Evolutionary conservation across 108 stramenopile genomes (phyloP).

Genomic region (Pseudonitzschia delicatissima): DNA sequence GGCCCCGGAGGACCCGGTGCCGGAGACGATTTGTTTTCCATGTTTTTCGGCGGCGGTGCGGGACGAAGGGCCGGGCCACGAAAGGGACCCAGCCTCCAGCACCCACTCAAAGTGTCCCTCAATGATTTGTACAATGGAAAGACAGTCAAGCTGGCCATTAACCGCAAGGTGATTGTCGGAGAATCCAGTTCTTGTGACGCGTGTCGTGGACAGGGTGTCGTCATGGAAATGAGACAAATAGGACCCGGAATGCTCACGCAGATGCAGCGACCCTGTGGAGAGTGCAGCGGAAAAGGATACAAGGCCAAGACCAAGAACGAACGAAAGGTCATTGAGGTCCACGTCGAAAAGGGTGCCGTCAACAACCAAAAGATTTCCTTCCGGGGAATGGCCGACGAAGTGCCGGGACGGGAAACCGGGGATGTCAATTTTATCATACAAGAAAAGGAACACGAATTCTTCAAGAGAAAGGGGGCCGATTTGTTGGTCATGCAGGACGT

Average conservation of each 20-base stretch:
- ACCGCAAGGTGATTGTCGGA: constrained; percentile 83
- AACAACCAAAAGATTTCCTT: constrained; percentile 94
- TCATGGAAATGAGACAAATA: constrained; percentile 92
- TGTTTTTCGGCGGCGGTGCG: constrained; percentile 89
- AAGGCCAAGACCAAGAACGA: constrained; percentile 74
- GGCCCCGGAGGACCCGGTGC: constrained; percentile 57
- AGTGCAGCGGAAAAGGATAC: constrained; percentile 85
- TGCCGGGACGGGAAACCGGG: constrained; percentile 93
- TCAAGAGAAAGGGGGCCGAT: constrained; percentile 98
- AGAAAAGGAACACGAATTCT: constrained; percentile 94
- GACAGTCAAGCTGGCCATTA: constrained; percentile 93
- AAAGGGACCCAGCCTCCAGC: constrained; percentile 92
- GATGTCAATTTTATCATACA: constrained; percentile 97
- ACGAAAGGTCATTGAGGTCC: constrained; percentile 92
- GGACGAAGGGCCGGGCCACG: constrained; percentile 70
- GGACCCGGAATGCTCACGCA: constrained; percentile 98
- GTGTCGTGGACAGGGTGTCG: constrained; percentile 91
- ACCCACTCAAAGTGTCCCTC: constrained; percentile 90
- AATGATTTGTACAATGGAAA: constrained; percentile 99
- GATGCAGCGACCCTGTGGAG: constrained; percentile 78
- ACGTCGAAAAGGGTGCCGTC: constrained; percentile 95
- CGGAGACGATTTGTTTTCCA: constrained; percentile 95
- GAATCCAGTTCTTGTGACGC: constrained; percentile 69
- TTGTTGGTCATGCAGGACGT: constrained; percentile 90
- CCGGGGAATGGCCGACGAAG: constrained; percentile 94